These are phyloP conservation scores for Populus hybrid DNA, from an alignment of 441 rosid species.

Conservation along the genomic window DNA sequence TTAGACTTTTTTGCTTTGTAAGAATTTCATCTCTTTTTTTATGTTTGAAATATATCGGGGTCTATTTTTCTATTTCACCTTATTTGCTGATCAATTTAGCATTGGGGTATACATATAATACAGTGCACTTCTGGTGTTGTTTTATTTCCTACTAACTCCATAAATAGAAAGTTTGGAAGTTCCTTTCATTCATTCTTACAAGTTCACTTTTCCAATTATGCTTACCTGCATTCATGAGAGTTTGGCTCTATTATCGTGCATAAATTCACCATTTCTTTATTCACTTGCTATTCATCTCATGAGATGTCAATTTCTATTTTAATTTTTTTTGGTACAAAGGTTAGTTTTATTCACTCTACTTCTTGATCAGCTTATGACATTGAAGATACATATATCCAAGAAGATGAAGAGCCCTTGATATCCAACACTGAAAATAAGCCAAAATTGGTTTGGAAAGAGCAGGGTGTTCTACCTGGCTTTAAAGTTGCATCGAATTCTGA, in stretches of 20 bases:
- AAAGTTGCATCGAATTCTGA: slow-evolving; percentile 63
- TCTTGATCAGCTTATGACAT: slow-evolving; percentile 65
- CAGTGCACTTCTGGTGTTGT: not conserved
- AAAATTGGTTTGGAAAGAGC: slow-evolving; percentile 62
- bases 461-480: slow-evolving; percentile 72
- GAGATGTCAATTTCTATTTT: not conserved
- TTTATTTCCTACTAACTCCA: not conserved
- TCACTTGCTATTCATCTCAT: not conserved
- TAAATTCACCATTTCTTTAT: not conserved
- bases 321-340: not conserved
- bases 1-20: not conserved
- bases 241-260: not conserved
- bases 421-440: slow-evolving; percentile 45
- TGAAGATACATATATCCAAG: slow-evolving; percentile 64
- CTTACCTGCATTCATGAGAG: not conserved
- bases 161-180: not conserved
- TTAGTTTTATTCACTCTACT: slow-evolving; percentile 15
- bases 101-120: not conserved
- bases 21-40: not conserved
- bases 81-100: not conserved
- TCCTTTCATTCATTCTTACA: too few species aligned
- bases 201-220: not conserved
- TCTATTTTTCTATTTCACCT: not conserved
- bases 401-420: slow-evolving; percentile 68
- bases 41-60: not conserved